Evolutionary conservation across 208 protist genomes (phyloP).

Genomic region (Phytomonas sp.): DNA sequence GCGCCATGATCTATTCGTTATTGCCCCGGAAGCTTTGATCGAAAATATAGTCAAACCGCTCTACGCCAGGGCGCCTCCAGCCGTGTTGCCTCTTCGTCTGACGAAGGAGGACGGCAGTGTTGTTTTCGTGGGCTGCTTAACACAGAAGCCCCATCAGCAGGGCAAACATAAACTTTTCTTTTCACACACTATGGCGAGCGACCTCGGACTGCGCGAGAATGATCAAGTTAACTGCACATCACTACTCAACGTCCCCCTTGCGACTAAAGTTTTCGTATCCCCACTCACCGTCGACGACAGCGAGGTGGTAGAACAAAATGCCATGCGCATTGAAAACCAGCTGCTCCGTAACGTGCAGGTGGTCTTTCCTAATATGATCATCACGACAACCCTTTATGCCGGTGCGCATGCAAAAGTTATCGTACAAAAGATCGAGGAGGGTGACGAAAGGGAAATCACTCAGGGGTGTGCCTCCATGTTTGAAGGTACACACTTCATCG

Average conservation of each 20-base stretch:
- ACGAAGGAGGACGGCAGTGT: conserved; percentile 30
- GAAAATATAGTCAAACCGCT: conserved; percentile 30
- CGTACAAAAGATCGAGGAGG: conserved; percentile 57
- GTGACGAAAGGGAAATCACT: conserved; percentile 20
- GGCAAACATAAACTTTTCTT: conserved; percentile 47
- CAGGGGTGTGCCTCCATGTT: conserved; percentile 63
- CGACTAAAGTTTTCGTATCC: conserved; percentile 66
- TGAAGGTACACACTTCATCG: conserved; percentile 80
- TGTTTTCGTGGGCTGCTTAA: conserved; percentile 65
- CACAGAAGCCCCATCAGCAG: conserved; percentile 23
- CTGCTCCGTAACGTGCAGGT: conserved; percentile 83
- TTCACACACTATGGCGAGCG: conserved; percentile 34
- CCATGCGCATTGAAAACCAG: conserved; percentile 64
- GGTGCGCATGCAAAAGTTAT: conserved; percentile 57
- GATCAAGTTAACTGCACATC: conserved; percentile 49
- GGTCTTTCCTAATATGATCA: conserved; percentile 61
- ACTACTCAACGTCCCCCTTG: conserved; percentile 27
- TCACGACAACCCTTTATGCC: conserved; percentile 58
- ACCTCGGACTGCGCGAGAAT: conserved; percentile 47
- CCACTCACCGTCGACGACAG: conserved; percentile 86
- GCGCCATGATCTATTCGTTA: conserved; percentile 66
- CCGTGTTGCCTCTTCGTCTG: conserved; percentile 49
- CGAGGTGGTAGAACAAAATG: conserved; percentile 90
- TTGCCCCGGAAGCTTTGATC: conserved; percentile 42
- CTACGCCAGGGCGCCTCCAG: conserved; percentile 33